These are phyloP conservation scores for Ascochyta rabiei DNA, from an alignment of 2,329 filamentous ascomycete genomes.

Conservation along the genomic window DNA sequence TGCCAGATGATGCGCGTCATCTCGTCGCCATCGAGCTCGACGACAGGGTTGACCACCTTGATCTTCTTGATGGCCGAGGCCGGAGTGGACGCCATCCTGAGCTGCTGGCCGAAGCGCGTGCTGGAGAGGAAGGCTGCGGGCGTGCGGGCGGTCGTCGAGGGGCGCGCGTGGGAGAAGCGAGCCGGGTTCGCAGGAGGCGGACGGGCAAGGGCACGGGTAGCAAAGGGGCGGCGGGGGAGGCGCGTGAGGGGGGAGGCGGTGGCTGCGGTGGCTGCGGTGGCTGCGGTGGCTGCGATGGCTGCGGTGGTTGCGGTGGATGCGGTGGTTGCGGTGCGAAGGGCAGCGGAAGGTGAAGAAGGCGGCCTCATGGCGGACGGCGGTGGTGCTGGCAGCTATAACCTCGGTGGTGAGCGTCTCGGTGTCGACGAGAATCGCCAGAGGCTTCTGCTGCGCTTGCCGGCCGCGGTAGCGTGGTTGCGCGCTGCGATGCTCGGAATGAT, in stretches of 20 bases:
- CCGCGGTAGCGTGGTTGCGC: slow-evolving; percentile 28
- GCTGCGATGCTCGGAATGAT: slow-evolving; percentile 20
- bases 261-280: too few species aligned
- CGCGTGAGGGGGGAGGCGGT: slow-evolving; percentile 25
- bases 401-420: slow-evolving; percentile 28
- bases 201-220: slow-evolving; percentile 37
- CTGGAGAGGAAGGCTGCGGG: slow-evolving; percentile 7
- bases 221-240: slow-evolving; percentile 36
- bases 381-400: slow-evolving; percentile 30
- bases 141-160: slow-evolving; percentile 16
- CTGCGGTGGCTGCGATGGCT: too few species aligned
- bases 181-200: slow-evolving; percentile 32
- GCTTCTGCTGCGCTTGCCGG: slow-evolving; percentile 26
- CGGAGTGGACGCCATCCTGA: slow-evolving; percentile 49
- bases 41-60: slow-evolving; percentile 98
- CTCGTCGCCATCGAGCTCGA: slow-evolving; percentile 92
- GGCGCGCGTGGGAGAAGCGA: slow-evolving; percentile 25
- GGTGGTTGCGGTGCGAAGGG: slow-evolving; percentile 36
- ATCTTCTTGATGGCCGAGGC: slow-evolving; percentile 88
- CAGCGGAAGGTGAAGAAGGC: slow-evolving; percentile 34
- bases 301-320: too few species aligned
- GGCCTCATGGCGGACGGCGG: slow-evolving; percentile 36
- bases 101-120: slow-evolving; percentile 19
- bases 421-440: slow-evolving; percentile 20
- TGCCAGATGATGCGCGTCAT: slow-evolving; percentile 99